These are phyloP conservation scores for Taxillus chinensis DNA, from an alignment of 164 flowering plant species.

Conservation along the genomic window DNA sequence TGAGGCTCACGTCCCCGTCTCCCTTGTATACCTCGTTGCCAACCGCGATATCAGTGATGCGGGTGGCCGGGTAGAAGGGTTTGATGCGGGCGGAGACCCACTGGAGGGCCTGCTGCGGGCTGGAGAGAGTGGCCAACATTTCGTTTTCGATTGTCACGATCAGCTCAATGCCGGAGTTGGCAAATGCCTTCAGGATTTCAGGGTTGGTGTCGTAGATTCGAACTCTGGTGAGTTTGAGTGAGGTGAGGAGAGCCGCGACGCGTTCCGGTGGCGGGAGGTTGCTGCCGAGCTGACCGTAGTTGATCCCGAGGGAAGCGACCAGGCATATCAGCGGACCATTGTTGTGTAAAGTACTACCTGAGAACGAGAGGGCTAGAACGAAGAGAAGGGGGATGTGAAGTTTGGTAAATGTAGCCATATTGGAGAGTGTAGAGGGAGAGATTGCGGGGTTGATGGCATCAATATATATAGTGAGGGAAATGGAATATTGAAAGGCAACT, in stretches of 20 bases:
- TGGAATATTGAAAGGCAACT: background rate
- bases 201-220: slow-evolving; percentile 95
- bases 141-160: slow-evolving; percentile 71
- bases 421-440: slow-evolving; percentile 10
- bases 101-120: slow-evolving; percentile 64
- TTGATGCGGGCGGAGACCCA: slow-evolving; percentile 67
- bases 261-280: slow-evolving; percentile 66
- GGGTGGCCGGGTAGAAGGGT: slow-evolving; percentile 73
- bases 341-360: no score
- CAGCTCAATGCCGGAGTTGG: slow-evolving; percentile 60
- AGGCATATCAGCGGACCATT: slow-evolving; percentile 14
- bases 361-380: no score
- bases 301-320: slow-evolving; percentile 61
- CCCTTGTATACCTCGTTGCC: slow-evolving; percentile 77
- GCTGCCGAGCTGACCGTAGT: slow-evolving; percentile 85
- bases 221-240: slow-evolving; percentile 49
- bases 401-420: slow-evolving; percentile 20
- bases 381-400: no score
- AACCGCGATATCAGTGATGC: slow-evolving; percentile 71
- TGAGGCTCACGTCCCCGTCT: slow-evolving; percentile 29
- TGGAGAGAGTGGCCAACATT: slow-evolving; percentile 30
- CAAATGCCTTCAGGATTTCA: slow-evolving; percentile 58
- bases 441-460: background rate
- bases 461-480: slow-evolving; percentile 4
- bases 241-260: slow-evolving; percentile 41